These are phyloP conservation scores for Peronospora tabacina DNA, from an alignment of 352 stramenopile genomes.

Conservation along the genomic window DNA sequence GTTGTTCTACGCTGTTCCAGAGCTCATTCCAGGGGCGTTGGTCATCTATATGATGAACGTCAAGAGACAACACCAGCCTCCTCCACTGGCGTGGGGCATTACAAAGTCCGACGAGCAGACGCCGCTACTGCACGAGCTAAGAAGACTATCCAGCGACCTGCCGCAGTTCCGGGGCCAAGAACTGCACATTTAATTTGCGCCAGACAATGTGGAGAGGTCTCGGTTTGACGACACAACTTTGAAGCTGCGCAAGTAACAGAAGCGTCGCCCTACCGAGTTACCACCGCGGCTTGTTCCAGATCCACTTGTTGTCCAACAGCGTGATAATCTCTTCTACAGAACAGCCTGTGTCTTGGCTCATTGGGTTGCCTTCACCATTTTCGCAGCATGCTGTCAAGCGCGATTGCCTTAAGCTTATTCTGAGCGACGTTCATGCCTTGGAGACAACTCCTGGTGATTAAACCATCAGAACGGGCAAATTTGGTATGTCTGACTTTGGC, in stretches of 20 bases:
- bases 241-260: neutral
- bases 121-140: constrained; percentile 39
- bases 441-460: constrained; percentile 52
- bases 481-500: constrained; percentile 60
- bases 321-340: constrained; percentile 66
- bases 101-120: constrained; percentile 38
- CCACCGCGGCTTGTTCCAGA: constrained; percentile 67
- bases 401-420: constrained; percentile 67
- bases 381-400: constrained; percentile 78
- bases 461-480: constrained; percentile 50
- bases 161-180: constrained; percentile 60
- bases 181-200: constrained; percentile 80
- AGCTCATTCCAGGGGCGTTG: constrained; percentile 59
- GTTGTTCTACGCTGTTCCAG: constrained; percentile 68
- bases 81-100: constrained; percentile 17
- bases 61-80: constrained; percentile 28
- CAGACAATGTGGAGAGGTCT: neutral
- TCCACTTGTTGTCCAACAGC: constrained; percentile 32
- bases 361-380: constrained; percentile 51
- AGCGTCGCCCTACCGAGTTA: neutral
- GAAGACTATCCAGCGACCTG: constrained; percentile 29
- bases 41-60: constrained; percentile 81
- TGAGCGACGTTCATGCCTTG: constrained; percentile 56
- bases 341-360: constrained; percentile 63
- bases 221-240: neutral